Conservation (phyloP, 2,329 filamentous ascomycete genomes). For the Pyrenophora graminea region DNA sequence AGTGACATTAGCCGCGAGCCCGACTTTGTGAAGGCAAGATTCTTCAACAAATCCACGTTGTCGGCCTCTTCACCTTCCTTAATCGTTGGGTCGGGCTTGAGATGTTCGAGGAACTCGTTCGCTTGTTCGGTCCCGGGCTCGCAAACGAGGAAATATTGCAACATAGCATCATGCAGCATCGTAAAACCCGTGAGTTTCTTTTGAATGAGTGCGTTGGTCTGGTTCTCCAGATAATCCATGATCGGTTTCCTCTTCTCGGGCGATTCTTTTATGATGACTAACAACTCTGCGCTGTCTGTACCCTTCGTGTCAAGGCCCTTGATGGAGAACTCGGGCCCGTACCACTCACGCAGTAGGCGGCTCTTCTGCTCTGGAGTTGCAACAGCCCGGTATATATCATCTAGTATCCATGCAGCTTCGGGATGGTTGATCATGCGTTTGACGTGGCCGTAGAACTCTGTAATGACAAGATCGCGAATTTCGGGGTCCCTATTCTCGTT, state of each 20-base stretch:
- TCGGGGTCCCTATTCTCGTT: conserved; percentile 67
- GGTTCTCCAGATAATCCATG: conserved; percentile 79
- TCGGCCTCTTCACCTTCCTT: conserved; percentile 57
- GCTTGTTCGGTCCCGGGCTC: conserved; percentile 79
- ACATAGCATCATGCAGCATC: conserved; percentile 96
- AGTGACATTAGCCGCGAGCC: conserved; percentile 82
- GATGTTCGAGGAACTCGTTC: conserved; percentile 82
- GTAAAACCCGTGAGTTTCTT: conserved; percentile 98
- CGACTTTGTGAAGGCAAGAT: conserved; percentile 92
- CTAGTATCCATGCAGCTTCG: conserved; percentile 95
- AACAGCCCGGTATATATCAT: conserved; percentile 91
- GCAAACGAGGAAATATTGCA: conserved; percentile 88
- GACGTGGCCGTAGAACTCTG: conserved; percentile 93
- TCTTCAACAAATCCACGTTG: conserved; percentile 76
- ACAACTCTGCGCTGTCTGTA: conserved; percentile 67
- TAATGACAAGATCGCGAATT: conserved; percentile 84
- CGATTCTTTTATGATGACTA: conserved; percentile 71
- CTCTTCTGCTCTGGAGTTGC: conserved; percentile 87
- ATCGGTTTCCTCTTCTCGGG: conserved; percentile 87
- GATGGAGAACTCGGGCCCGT: conserved; percentile 88
- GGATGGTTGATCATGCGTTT: conserved; percentile 93
- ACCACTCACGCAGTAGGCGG: conserved; percentile 88
- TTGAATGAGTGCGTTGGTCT: conserved; percentile 91
- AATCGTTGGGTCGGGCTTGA: conserved; percentile 86
- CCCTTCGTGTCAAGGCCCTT: conserved; percentile 62